These are phyloP conservation scores for Ogataea naganishii DNA, from an alignment of 805 yeast genomes.

Conservation along the genomic window DNA sequence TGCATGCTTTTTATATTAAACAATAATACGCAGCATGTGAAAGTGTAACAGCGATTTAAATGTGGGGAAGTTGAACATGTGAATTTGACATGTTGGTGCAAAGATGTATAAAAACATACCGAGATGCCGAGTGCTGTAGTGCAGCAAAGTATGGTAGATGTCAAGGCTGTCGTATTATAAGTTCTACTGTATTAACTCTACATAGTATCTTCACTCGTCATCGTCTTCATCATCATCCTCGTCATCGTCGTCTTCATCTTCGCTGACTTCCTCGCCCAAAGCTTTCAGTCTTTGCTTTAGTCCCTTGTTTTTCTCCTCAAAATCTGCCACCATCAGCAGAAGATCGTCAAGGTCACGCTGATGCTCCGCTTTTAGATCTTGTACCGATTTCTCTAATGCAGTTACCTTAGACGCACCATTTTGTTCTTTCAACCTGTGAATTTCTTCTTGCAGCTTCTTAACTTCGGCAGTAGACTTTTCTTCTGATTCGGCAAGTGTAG, in stretches of 20 bases:
- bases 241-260: constrained; percentile 64
- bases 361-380: not conserved
- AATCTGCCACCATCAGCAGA: constrained; percentile 65
- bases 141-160: too few relatives aligned
- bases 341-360: constrained; percentile 60
- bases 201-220: constrained; percentile 22
- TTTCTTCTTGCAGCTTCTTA: constrained; percentile 2
- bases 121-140: too few relatives aligned
- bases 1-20: too few relatives aligned
- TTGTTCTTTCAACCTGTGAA: constrained; percentile 1
- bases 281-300: constrained; percentile 45
- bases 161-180: constrained; percentile 1
- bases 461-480: constrained; percentile 2
- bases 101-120: too few relatives aligned
- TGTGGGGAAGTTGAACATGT: too few relatives aligned
- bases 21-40: too few relatives aligned
- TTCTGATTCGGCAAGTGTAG: not conserved
- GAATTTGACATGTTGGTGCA: too few relatives aligned
- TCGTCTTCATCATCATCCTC: constrained; percentile 51
- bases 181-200: constrained; percentile 2
- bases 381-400: constrained; percentile 1
- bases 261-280: constrained; percentile 53
- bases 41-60: too few relatives aligned
- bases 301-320: constrained; percentile 57
- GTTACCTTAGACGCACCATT: not conserved